Conservation (phyloP, 2,329 filamentous ascomycete genomes). For the Diaporthe humulicola region DNA sequence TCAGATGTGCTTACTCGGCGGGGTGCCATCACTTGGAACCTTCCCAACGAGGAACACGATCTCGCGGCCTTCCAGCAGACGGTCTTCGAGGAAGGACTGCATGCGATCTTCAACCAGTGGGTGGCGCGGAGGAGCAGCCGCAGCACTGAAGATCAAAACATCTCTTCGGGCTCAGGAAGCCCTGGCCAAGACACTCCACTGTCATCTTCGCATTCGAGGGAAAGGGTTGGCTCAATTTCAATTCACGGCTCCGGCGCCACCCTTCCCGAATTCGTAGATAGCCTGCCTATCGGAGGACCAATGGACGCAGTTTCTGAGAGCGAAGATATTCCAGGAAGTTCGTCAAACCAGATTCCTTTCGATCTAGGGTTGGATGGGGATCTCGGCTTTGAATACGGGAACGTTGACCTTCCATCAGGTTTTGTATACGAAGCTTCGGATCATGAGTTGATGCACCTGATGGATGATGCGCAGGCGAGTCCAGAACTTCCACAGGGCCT, state of each 20-base stretch:
- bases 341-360: background rate
- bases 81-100: background rate
- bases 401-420: background rate
- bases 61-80: background rate
- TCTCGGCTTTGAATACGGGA: background rate
- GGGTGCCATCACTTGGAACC: background rate
- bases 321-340: background rate
- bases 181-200: background rate
- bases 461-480: background rate
- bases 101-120: background rate
- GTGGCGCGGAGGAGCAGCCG: too few relatives aligned
- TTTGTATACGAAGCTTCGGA: background rate
- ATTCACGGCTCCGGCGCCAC: too few relatives aligned
- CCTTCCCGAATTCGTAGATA: background rate
- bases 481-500: background rate
- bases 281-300: too few relatives aligned
- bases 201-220: background rate
- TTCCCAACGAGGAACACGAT: background rate
- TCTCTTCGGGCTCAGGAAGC: background rate
- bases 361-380: background rate
- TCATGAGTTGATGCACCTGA: background rate
- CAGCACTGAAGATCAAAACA: accelerated
- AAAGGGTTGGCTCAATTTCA: background rate
- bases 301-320: too few relatives aligned
- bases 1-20: background rate